A percentile compares a stretch with the other conserved stretches of the same genome.
These are phyloP conservation scores for Patellifolia procumbens DNA, from an alignment of 179 eudicot species.

Conservation along the genomic window DNA sequence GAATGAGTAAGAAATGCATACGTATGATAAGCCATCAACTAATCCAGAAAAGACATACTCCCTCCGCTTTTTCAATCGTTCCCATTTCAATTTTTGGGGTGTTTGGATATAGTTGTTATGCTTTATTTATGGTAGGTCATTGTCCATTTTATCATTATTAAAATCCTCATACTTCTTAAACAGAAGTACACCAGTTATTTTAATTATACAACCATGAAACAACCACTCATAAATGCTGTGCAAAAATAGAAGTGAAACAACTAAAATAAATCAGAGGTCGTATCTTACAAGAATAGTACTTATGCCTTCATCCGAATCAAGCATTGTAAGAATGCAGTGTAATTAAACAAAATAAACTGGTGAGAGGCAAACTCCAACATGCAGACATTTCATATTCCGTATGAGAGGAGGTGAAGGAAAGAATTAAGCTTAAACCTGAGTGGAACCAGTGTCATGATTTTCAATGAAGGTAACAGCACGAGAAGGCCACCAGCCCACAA, in stretches of 20 bases:
- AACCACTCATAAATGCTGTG: too few relatives aligned
- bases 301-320: neutral
- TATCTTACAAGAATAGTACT: neutral
- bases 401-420: neutral
- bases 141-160: too few relatives aligned
- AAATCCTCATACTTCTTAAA: too few relatives aligned
- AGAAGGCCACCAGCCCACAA: conserved; percentile 99
- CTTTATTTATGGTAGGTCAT: too few relatives aligned
- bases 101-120: too few relatives aligned
- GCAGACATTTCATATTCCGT: neutral
- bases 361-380: neutral
- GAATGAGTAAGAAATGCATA: too few relatives aligned
- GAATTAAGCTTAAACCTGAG: conserved; percentile 73
- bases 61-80: too few relatives aligned
- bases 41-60: neutral
- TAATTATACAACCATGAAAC: too few relatives aligned
- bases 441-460: conserved; percentile 99
- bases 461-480: conserved; percentile 98
- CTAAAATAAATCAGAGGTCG: too few relatives aligned
- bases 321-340: neutral
- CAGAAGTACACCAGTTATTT: too few relatives aligned
- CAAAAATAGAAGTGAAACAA: too few relatives aligned
- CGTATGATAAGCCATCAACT: neutral
- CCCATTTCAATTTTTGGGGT: too few relatives aligned
- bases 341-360: neutral